phyloP scores from a whole-genome alignment of 495 filamentous ascomycete species.

The Hypoxylon intermedium region DNA sequence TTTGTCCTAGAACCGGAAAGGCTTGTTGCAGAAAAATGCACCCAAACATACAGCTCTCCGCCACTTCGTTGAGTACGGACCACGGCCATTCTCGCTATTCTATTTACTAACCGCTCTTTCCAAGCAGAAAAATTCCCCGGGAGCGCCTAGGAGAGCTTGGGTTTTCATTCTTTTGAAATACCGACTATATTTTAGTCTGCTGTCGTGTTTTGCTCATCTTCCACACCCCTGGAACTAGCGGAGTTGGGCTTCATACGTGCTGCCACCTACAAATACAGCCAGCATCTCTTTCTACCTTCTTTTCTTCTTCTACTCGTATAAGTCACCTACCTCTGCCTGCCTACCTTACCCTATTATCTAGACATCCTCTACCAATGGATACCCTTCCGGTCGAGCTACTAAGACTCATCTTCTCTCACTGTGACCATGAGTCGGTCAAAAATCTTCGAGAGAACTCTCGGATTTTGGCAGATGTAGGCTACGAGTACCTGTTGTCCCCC shows the following conservation, averaged over 20 bases:
- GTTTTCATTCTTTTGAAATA: constrained; percentile 39
- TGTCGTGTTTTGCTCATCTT: constrained; percentile 35
- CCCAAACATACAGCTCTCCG: constrained; percentile 43
- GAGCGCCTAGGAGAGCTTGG: constrained; percentile 23
- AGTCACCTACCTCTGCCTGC: neutral
- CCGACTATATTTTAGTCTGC: constrained; percentile 26
- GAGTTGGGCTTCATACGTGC: constrained; percentile 25
- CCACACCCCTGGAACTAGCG: constrained; percentile 34
- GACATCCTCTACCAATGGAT: constrained; percentile 36
- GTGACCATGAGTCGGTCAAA: constrained; percentile 48
- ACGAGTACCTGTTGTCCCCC: constrained; percentile 51
- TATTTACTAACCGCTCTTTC: constrained; percentile 36
- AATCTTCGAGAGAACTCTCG: constrained; percentile 49
- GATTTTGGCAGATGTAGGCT: constrained; percentile 53
- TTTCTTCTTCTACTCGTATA: constrained; percentile 8
- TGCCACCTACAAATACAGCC: constrained; percentile 4
- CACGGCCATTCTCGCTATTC: constrained; percentile 28
- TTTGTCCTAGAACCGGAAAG: constrained; percentile 47
- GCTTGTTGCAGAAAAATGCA: constrained; percentile 43
- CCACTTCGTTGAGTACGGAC: constrained; percentile 41
- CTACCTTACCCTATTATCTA: constrained; percentile 3
- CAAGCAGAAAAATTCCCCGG: constrained; percentile 37
- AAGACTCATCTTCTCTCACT: constrained; percentile 54
- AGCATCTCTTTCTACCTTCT: neutral
- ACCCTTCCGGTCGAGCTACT: constrained; percentile 56